Evolutionary conservation across 1,284 basidiomycete species (phyloP).

Genomic region (Phenoliferia sp.): DNA sequence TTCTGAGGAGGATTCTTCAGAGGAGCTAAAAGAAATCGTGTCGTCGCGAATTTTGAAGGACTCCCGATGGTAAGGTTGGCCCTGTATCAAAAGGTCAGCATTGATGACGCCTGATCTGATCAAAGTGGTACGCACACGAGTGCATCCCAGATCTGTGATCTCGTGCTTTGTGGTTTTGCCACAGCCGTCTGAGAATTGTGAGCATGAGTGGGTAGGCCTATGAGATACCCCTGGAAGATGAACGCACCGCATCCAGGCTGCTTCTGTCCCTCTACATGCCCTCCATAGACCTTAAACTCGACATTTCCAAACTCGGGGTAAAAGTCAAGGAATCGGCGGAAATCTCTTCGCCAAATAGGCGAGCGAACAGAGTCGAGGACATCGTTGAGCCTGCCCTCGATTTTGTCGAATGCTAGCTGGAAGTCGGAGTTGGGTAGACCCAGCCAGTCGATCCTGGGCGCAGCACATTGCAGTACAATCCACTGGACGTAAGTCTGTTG

Average conservation of each 20-base stretch:
- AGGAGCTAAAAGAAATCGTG: neutral
- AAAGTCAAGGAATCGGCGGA: neutral
- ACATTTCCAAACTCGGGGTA: neutral
- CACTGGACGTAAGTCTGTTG: conserved; percentile 17
- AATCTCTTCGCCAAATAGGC: neutral
- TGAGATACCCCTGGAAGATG: too few relatives aligned
- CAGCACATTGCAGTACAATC: conserved; percentile 14
- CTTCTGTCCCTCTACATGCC: neutral
- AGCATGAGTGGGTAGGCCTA: too few relatives aligned
- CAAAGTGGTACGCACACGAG: too few relatives aligned
- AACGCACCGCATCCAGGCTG: neutral
- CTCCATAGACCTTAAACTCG: neutral
- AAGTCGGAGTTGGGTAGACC: neutral
- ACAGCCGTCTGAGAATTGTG: too few relatives aligned
- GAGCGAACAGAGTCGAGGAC: neutral
- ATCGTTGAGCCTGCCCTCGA: neutral
- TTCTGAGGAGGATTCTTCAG: too few relatives aligned
- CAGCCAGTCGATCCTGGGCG: conserved; percentile 25
- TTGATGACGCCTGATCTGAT: too few relatives aligned
- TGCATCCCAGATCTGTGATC: too few relatives aligned
- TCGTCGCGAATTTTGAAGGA: neutral
- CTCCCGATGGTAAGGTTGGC: neutral
- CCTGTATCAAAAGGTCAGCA: neutral
- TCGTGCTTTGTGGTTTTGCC: too few relatives aligned
- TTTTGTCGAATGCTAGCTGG: neutral